Base-by-base conservation (phyloP, 1,284 basidiomycete species). In the Termitomyces sp. region DNA sequence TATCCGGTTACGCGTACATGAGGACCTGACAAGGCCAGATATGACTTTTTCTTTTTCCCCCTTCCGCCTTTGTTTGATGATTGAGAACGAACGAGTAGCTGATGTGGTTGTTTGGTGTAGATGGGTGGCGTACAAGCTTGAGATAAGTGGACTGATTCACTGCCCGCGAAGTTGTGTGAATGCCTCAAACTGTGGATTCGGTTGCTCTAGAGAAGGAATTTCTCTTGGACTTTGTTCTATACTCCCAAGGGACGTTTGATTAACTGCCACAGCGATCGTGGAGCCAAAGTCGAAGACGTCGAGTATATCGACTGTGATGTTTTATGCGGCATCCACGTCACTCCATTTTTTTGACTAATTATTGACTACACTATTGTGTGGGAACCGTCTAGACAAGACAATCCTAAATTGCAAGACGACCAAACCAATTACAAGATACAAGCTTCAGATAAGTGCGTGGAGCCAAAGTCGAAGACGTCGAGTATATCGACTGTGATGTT, bases 11-110 rank as follows among this genome's bases (percentile, higher is more conserved):
- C 60, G 63, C 64, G 59, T 60, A 68, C 55, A 63, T 86, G 85
- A 75, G 66, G 86, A 87, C 64, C 69, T 67, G 77, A 81, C 79
- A 76, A 88, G 86, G 86, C 86, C 86, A 88, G 86, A 88, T 87
- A 83, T 88, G 86, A 88, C 70, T 3, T 24, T 69, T 54, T 52
- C 53, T n/a, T n/a, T n/a, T n/a, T n/a, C n/a, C 24, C 53, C 15
- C 47, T n/a, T 21, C 43, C 54, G 58, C 49, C 43, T 57, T 45
- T 53, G 42, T 42, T 33, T 50, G 49, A 58, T 5, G n/a, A 34
- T 38, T 17, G 31, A 13, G 44, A 8, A 28, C 8, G 38, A 52
- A 52, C 31, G n/a, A n/a, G 5, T 31, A 33, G 26, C 57, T 58
- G 21, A 58, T 19, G 7, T 13, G 1, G 41, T 43, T 1, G n/a